These are phyloP conservation scores for Kuraishia capsulata DNA, from an alignment of 805 yeast species.

Conservation along the genomic window DNA sequence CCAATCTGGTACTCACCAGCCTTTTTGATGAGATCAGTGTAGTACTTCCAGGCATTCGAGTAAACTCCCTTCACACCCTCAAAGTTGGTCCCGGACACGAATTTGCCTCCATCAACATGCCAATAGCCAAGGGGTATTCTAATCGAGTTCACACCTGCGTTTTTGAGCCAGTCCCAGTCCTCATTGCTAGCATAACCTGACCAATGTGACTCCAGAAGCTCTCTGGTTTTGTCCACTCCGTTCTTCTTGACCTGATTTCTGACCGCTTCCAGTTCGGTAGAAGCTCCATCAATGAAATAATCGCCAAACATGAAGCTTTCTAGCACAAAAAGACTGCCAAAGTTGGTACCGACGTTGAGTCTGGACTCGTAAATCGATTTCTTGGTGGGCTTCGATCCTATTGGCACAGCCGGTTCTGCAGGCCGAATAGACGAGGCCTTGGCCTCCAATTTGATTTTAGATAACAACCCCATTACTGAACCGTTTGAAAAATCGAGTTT, in stretches of 20 bases:
- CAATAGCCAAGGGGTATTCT: slow-evolving; percentile 91
- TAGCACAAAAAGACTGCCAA: slow-evolving; percentile 72
- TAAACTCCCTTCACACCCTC: slow-evolving; percentile 47
- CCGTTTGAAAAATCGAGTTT: no score
- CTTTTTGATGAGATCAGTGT: slow-evolving; percentile 43
- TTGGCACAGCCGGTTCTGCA: slow-evolving; percentile 21
- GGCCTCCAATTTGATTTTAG: background rate
- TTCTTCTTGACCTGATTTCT: slow-evolving; percentile 32
- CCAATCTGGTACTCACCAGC: slow-evolving; percentile 62
- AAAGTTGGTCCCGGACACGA: slow-evolving; percentile 54
- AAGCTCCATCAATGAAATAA: slow-evolving; percentile 49
- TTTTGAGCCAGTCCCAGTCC: slow-evolving; percentile 74
- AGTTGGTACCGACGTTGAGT: slow-evolving; percentile 72
- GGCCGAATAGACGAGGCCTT: background rate
- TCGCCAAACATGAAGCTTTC: slow-evolving; percentile 73
- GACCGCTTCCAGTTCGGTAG: slow-evolving; percentile 70
- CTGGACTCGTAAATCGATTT: slow-evolving; percentile 50
- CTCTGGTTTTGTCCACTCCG: slow-evolving; percentile 47
- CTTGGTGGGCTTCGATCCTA: slow-evolving; percentile 24
- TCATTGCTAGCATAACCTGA: slow-evolving; percentile 44
- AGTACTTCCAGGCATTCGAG: slow-evolving; percentile 60
- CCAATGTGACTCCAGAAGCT: slow-evolving; percentile 60
- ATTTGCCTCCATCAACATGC: slow-evolving; percentile 60
- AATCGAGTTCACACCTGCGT: slow-evolving; percentile 65
- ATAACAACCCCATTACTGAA: slow-evolving; percentile 1